phyloP scores from a whole-genome alignment of 495 filamentous ascomycete species.

The Tuber indicum region DNA sequence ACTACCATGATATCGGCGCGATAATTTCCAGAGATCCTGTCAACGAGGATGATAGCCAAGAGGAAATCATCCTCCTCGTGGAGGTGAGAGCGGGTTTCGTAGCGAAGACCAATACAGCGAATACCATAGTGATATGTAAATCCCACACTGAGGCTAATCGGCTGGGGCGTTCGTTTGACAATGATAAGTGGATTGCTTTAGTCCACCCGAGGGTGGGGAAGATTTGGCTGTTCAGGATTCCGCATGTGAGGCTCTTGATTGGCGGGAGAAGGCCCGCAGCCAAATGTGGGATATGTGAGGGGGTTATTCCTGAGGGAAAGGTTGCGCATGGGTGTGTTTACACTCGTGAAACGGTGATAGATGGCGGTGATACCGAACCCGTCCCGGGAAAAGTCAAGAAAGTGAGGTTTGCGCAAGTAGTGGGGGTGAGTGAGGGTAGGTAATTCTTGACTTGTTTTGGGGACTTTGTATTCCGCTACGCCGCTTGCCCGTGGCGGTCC shows the following conservation, averaged over 20 bases:
- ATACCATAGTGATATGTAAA: constrained; percentile 1
- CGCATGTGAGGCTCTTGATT: neutral
- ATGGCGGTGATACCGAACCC: neutral
- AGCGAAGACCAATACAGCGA: neutral
- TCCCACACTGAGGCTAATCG: neutral
- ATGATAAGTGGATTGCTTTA: neutral
- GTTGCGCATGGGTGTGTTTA: neutral
- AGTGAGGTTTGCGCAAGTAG: neutral
- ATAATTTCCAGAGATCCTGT: neutral
- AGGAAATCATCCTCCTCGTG: neutral
- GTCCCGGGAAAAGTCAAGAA: neutral
- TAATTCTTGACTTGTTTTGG: neutral
- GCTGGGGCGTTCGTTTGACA: neutral
- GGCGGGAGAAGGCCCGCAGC: neutral
- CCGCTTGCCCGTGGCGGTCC: neutral
- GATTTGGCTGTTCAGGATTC: constrained; percentile 2
- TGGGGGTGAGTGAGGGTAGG: neutral
- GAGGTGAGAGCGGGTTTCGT: neutral
- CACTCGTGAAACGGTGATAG: neutral
- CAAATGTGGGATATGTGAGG: neutral
- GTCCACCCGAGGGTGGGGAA: neutral
- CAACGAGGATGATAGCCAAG: neutral
- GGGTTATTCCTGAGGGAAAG: neutral
- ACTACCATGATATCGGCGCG: neutral
- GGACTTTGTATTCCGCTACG: neutral